Conservation (phyloP, 148 eudicot species). For the Pharnaceum exiguum region DNA sequence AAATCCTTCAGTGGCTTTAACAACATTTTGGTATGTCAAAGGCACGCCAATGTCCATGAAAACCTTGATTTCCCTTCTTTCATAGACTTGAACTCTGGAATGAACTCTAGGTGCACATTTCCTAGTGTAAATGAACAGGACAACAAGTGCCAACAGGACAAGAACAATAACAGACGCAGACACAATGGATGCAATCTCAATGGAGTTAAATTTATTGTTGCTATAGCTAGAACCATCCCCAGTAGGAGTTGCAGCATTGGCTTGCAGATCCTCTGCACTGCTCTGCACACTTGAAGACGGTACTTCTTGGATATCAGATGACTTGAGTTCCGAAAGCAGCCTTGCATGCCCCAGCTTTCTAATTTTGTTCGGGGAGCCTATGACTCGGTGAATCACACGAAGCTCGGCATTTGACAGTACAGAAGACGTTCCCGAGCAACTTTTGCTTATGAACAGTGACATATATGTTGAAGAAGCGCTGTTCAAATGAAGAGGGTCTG, state of each 20-base stretch:
- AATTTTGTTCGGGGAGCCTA: neutral
- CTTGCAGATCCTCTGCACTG: slow-evolving; percentile 18
- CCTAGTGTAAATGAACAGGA: slow-evolving; percentile 42
- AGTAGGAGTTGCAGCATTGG: slow-evolving; percentile 24
- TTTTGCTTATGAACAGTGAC: slow-evolving; percentile 13
- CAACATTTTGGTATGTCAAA: slow-evolving; percentile 41
- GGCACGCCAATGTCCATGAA: slow-evolving; percentile 44
- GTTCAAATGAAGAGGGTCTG: slow-evolving; percentile 8
- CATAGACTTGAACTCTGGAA: slow-evolving; percentile 37
- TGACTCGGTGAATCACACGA: neutral
- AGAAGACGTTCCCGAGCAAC: slow-evolving; percentile 14
- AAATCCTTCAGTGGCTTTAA: slow-evolving; percentile 54
- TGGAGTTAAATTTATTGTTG: slow-evolving; percentile 28
- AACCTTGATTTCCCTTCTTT: slow-evolving; percentile 30
- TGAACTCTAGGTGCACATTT: slow-evolving; percentile 28
- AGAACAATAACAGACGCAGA: slow-evolving; percentile 42
- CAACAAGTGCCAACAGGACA: slow-evolving; percentile 41
- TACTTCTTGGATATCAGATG: slow-evolving; percentile 11
- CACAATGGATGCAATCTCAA: slow-evolving; percentile 37
- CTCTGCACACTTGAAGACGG: slow-evolving; percentile 25
- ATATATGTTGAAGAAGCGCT: slow-evolving; percentile 16
- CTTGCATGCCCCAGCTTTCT: slow-evolving; percentile 10
- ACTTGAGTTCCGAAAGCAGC: slow-evolving; percentile 20
- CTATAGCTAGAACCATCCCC: slow-evolving; percentile 8
- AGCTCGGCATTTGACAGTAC: slow-evolving; percentile 5